phyloP scores from a whole-genome alignment of 345 rosid genomes.

The Pistacia atlantica region DNA sequence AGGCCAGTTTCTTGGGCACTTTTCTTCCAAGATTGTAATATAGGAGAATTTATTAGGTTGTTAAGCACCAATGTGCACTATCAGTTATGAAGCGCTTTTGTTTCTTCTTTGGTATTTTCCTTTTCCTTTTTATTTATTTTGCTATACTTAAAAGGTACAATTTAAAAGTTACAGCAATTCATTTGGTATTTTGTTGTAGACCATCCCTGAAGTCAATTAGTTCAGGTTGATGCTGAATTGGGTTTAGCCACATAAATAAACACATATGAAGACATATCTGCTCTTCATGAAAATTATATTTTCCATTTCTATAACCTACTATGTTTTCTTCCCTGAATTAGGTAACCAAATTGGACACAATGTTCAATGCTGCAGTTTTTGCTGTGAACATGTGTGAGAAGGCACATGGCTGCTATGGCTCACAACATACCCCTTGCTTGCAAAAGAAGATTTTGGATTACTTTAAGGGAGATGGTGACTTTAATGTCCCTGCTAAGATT shows the following conservation, averaged over 20 bases:
- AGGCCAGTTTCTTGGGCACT: constrained; percentile 3
- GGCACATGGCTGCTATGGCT: constrained; percentile 42
- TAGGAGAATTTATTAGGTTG: background rate
- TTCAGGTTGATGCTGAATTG: background rate
- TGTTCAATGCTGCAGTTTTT: constrained; percentile 47
- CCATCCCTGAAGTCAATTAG: constrained; percentile 9
- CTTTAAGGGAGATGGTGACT: constrained; percentile 39
- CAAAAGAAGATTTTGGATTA: constrained; percentile 60
- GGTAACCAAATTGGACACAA: constrained; percentile 56
- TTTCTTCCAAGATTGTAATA: background rate
- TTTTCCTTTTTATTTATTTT: too few species aligned
- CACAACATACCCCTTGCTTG: constrained; percentile 58
- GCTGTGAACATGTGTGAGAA: constrained; percentile 47
- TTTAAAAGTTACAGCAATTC: background rate
- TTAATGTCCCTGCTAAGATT: constrained; percentile 36
- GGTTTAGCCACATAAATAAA: background rate
- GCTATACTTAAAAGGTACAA: background rate
- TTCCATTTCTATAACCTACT: background rate
- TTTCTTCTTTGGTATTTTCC: background rate
- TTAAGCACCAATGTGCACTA: constrained; percentile 2
- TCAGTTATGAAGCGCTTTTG: constrained; percentile 5
- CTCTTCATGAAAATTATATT: background rate
- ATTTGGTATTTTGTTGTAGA: background rate
- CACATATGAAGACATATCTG: background rate
- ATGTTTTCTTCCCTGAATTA: constrained; percentile 20